Base-by-base conservation (phyloP, 345 rosid species). In the Hibiscus tridactylites region DNA sequence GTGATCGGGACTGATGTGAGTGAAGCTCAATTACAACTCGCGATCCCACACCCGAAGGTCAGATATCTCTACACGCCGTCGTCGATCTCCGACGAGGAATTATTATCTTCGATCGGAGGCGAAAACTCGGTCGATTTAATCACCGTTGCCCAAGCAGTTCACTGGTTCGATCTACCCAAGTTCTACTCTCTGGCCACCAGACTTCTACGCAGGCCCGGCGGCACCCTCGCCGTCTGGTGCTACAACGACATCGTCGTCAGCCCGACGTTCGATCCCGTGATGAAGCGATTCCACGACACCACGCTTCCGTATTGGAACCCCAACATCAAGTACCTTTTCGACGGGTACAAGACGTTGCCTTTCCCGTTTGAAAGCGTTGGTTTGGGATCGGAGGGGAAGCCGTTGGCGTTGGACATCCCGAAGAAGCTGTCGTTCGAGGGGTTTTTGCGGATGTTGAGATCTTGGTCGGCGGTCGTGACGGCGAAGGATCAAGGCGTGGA, bases 401-500 rank as follows among this genome's bases (percentile, higher is more conserved):
- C 90, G 15, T 3, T 79, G 69, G 82, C 63, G 29, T 39, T 89
- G 37, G 88, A 86, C 59, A 83, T 89, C 56, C 79, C 80, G 3
- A 85, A 60, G 77, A 75, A 77, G 77, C 66, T 83, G 76, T 82
- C 88, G 8, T 87, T 87, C 35, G 76, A 85, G 37, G 90, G 88
- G 17, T 60, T 83, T 28, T 4, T 88, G 74, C n/a, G 73, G 67
- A 72, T 88, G 77, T 4, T 87, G 53, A 73, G 78, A 16, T 82
- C 96, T 9, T 72, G 79, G 80, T 85, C 97, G 1, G 83, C 82
- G 0, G 75, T 83, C 21, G 78, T 57, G 13, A 79, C 74, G 0
- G 96, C 96, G 0, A 87, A 79, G 69, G 83, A 81, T 3, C 61
- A 79, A 70, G 91, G 96, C 2, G 86, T 91, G 21, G 91, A 89